A percentile compares a stretch with the other conserved stretches of the same genome.
These are phyloP conservation scores for Kwoniella dendrophila DNA, from an alignment of 768 basidiomycete genomes.

Conservation along the genomic window DNA sequence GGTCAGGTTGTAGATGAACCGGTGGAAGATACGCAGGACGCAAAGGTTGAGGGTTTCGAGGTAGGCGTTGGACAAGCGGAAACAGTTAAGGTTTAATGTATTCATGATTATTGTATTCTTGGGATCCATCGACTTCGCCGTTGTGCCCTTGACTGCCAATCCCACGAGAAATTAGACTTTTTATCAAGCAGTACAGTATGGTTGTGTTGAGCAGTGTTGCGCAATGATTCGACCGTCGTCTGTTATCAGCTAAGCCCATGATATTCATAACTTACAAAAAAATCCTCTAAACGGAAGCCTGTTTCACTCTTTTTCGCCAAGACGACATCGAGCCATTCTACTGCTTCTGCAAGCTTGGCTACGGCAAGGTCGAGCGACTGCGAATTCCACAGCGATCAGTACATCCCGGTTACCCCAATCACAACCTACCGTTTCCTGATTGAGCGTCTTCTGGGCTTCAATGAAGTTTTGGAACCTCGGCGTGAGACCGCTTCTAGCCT, in stretches of 20 bases:
- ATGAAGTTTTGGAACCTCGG: conserved; percentile 16
- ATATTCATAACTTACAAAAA: not conserved
- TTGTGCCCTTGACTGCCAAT: not conserved
- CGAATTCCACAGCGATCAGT: too few relatives aligned
- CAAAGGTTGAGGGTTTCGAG: conserved; percentile 24
- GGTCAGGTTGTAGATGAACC: conserved; percentile 27
- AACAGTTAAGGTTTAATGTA: not conserved
- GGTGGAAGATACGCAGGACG: not conserved
- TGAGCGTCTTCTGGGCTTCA: not conserved
- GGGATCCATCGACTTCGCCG: conserved; percentile 18
- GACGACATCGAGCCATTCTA: not conserved
- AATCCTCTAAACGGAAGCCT: not conserved
- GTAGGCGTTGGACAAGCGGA: conserved; percentile 29
- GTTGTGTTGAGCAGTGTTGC: conserved; percentile 21
- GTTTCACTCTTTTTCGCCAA: not conserved
- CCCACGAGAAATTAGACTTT: not conserved
- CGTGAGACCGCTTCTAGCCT: conserved; percentile 3
- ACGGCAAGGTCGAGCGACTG: not conserved
- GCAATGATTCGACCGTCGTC: conserved; percentile 16
- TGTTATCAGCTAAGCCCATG: too few relatives aligned
- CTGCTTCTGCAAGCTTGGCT: not conserved
- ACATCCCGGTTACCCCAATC: too few relatives aligned
- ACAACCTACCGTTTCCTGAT: not conserved
- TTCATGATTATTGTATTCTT: conserved; percentile 10
- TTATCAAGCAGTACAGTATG: not conserved